Percentiles rank a stretch among this genome's conserved stretches.
Conservation (phyloP, 2,329 filamentous ascomycete genomes). For the Tolypocladium tundrense region DNA sequence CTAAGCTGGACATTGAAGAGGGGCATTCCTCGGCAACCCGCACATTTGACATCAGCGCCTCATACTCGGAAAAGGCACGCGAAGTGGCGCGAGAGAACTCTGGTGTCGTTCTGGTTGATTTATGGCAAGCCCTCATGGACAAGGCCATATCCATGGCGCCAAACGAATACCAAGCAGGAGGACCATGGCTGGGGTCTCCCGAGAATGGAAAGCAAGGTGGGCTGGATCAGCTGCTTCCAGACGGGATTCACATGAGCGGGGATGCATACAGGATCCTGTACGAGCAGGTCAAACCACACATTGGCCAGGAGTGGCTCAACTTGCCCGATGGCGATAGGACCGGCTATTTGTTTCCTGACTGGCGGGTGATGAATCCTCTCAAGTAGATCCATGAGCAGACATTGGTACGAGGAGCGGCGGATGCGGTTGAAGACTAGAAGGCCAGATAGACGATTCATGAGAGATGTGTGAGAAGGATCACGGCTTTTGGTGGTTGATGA, state of each 20-base stretch:
- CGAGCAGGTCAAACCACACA: conserved; percentile 34
- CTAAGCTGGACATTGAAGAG: conserved; percentile 33
- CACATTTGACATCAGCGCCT: conserved; percentile 36
- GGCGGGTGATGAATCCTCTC: conserved; percentile 21
- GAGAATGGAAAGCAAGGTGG: conserved; percentile 39
- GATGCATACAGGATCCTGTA: conserved; percentile 44
- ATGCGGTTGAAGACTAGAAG: background rate
- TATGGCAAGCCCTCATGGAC: conserved; percentile 71
- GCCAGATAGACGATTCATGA: background rate
- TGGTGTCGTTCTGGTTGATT: conserved; percentile 62
- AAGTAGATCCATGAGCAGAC: background rate
- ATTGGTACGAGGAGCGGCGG: background rate
- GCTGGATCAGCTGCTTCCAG: conserved; percentile 41
- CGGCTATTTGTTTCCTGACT: conserved; percentile 38
- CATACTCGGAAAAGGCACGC: conserved; percentile 52
- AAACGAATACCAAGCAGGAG: conserved; percentile 42
- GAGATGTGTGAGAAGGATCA: background rate
- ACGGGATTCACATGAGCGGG: conserved; percentile 47
- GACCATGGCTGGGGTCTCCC: conserved; percentile 38
- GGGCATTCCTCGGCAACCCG: conserved; percentile 34
- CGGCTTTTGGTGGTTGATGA: background rate
- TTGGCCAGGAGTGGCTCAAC: conserved; percentile 32
- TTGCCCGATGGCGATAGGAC: conserved; percentile 23
- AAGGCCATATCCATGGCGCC: conserved; percentile 49
- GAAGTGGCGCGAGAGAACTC: conserved; percentile 58